Base-by-base conservation (phyloP, 495 filamentous ascomycete genomes). In the Daldinia bambusicola region DNA sequence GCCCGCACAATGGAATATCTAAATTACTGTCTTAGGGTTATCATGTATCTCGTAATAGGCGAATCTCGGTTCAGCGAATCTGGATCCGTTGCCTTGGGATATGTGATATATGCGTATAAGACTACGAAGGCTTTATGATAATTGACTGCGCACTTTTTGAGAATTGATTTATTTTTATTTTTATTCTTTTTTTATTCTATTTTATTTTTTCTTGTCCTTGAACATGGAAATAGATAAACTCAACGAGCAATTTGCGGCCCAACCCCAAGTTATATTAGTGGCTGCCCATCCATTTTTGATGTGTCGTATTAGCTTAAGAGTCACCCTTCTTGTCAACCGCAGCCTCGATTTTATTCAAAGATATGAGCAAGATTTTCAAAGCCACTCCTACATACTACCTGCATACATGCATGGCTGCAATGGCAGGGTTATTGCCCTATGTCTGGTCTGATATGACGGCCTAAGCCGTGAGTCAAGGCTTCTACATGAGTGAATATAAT, bases 31-130 rank as follows among this genome's bases (percentile, higher is more conserved):
- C 61, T 56, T 65, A 38, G 61, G 51, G 53, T 61, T 64, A 51
- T 57, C 26, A 63, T 37, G n/a, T 67, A 67, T 67, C 64, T 63
- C 45, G 48, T 45, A 36, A 43, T 32, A 72, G 64, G 57, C 62
- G 53, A 73, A 73, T 69, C 70, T 73, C 70, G 70, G 66, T 73
- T 73, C 70, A 66, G 66, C 66, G 14, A 73, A 69, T 69, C 70
- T 69, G 57, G 61, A 66, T 63, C 66, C 66, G 22, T 63, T 63
- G 51, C 53, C 45, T 55, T 69, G 66, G 70, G 70, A 66, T 66
- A 62, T 53, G 26, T 56, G 40, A 73, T 53, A 32, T 31, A 30
- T 32, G 31, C 36, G 37, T 18, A 61, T 26, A 61, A 64, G 18
- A 34, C n/a, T 60, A 56, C 56, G 43, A 22, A 22, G 53, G 60